Evolutionary conservation across 1,284 basidiomycete genomes (phyloP).

Genomic region (Sparassis latifolia): DNA sequence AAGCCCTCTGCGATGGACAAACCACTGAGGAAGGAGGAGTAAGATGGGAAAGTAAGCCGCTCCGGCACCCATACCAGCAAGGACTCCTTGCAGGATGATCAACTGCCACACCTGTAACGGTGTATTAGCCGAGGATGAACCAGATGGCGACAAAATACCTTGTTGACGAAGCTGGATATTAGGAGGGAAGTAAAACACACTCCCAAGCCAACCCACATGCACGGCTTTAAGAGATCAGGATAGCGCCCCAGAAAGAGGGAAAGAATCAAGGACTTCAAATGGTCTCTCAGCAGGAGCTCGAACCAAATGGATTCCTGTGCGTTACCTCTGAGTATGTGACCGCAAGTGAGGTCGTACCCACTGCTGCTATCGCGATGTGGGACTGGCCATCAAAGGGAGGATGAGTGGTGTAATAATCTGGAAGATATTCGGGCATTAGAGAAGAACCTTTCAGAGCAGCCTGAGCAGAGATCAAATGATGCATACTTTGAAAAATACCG

Average conservation of each 20-base stretch:
- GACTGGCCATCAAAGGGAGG: slow-evolving; percentile 10
- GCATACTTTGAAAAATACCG: slow-evolving; percentile 9
- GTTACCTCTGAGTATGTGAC: slow-evolving; percentile 8
- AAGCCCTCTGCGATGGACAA: slow-evolving; percentile 19
- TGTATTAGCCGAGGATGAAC: neutral
- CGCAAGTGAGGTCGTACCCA: slow-evolving; percentile 8
- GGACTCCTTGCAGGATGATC: slow-evolving; percentile 22
- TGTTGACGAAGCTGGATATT: slow-evolving; percentile 21
- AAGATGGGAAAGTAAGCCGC: slow-evolving; percentile 20
- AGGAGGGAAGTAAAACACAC: slow-evolving; percentile 17
- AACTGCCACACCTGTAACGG: slow-evolving; percentile 20
- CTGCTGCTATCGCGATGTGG: slow-evolving; percentile 7
- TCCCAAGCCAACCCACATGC: slow-evolving; percentile 18
- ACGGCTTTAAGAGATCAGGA: slow-evolving; percentile 16
- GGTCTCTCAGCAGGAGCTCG: neutral
- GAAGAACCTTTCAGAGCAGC: neutral
- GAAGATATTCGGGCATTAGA: neutral
- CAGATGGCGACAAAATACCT: slow-evolving; percentile 5
- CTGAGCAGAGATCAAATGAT: no score
- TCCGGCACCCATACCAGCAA: slow-evolving; percentile 19
- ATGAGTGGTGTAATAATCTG: slow-evolving; percentile 11
- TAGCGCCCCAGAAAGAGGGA: slow-evolving; percentile 19
- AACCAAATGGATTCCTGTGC: neutral
- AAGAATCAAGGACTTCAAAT: slow-evolving; percentile 15
- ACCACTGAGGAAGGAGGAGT: slow-evolving; percentile 18